A percentile compares a stretch with the other conserved stretches of the same genome.
Evolutionary conservation across 768 basidiomycete genomes (phyloP).

Genomic region (Termitomyces sp.): DNA sequence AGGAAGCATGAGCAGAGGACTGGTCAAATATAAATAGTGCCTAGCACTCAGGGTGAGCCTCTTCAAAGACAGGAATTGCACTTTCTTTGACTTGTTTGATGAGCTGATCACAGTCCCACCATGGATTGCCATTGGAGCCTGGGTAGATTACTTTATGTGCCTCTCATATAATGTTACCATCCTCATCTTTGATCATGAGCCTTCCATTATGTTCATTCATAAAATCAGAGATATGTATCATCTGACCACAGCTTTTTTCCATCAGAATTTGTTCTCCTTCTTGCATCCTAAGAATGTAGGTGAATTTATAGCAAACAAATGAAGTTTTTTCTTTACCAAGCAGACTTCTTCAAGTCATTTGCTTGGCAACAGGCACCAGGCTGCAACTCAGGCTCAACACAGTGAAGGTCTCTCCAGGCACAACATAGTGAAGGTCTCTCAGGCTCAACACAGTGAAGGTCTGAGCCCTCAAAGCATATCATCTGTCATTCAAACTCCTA

Average conservation of each 20-base stretch:
- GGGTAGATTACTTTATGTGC: conserved; percentile 28
- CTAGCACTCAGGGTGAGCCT: conserved; percentile 18
- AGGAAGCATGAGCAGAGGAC: conserved; percentile 29
- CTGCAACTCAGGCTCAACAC: too few relatives aligned
- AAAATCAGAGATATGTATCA: too few relatives aligned
- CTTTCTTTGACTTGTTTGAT: conserved; percentile 27
- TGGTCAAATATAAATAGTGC: conserved; percentile 26
- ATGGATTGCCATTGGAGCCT: too few relatives aligned
- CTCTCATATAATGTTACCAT: conserved; percentile 20
- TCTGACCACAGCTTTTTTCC: conserved; percentile 29
- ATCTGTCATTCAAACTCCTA: too few relatives aligned
- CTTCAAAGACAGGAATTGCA: conserved; percentile 28
- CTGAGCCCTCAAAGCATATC: too few relatives aligned
- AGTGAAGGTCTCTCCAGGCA: too few relatives aligned
- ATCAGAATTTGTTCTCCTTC: background rate
- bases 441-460: too few relatives aligned
- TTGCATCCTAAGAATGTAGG: background rate
- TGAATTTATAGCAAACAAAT: background rate
- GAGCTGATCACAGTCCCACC: too few relatives aligned
- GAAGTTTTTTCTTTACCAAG: background rate
- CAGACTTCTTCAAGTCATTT: background rate
- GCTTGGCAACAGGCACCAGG: background rate
- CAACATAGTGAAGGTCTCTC: too few relatives aligned
- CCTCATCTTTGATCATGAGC: too few relatives aligned
- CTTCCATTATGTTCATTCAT: too few relatives aligned